Evolutionary conservation across 2,329 filamentous ascomycete genomes (phyloP).

Genomic region (Penicillium sp.): DNA sequence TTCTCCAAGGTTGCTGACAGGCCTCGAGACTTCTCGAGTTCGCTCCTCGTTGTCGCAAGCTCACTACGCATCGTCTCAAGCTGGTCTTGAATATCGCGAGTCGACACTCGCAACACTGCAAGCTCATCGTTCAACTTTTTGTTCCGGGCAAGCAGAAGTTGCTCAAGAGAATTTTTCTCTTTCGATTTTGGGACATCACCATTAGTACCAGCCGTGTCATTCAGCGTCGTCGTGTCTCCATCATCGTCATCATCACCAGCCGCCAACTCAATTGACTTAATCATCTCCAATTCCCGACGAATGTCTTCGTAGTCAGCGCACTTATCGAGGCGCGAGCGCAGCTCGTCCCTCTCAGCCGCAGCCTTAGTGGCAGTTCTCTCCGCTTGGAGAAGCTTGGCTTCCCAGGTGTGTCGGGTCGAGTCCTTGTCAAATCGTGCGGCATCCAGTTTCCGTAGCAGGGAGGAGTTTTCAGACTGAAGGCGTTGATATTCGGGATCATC

Average conservation of each 20-base stretch:
- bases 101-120: slow-evolving; percentile 85
- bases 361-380: slow-evolving; percentile 73
- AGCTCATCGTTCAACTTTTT: slow-evolving; percentile 95
- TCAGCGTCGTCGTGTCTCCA: slow-evolving; percentile 41
- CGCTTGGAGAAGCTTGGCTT: slow-evolving; percentile 68
- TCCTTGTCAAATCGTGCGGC: slow-evolving; percentile 79
- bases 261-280: slow-evolving; percentile 97
- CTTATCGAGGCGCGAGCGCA: slow-evolving; percentile 77
- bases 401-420: slow-evolving; percentile 68
- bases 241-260: slow-evolving; percentile 71
- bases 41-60: slow-evolving; percentile 73
- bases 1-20: slow-evolving; percentile 87
- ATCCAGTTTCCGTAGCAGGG: slow-evolving; percentile 82
- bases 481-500: slow-evolving; percentile 87
- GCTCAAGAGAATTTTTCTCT: slow-evolving; percentile 74
- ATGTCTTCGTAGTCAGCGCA: slow-evolving; percentile 95
- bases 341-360: slow-evolving; percentile 71
- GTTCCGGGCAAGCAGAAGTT: slow-evolving; percentile 84
- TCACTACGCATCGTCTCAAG: slow-evolving; percentile 79
- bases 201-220: slow-evolving; percentile 37
- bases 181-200: slow-evolving; percentile 55
- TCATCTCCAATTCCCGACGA: slow-evolving; percentile 89
- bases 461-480: slow-evolving; percentile 87
- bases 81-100: slow-evolving; percentile 80
- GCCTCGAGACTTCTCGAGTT: slow-evolving; percentile 77